A percentile compares a stretch with the other conserved stretches of the same genome.
phyloP scores from a whole-genome alignment of 257 asterid genomes.

The Euphrasia confusa region DNA sequence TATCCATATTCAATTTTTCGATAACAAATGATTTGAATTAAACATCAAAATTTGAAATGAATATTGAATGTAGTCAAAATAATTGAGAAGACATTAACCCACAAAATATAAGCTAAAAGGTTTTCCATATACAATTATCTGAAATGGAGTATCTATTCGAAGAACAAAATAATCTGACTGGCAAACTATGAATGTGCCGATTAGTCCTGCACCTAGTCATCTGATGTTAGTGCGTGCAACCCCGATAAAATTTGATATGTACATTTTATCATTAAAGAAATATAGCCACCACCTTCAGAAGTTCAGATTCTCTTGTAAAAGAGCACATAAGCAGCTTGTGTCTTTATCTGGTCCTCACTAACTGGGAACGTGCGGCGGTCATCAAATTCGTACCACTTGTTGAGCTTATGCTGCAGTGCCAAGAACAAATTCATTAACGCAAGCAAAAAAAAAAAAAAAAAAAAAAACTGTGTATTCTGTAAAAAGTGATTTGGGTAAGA shows the following conservation, averaged over 20 bases:
- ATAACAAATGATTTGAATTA: too few relatives aligned
- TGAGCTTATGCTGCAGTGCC: slow-evolving; percentile 43
- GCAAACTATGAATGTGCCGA: not conserved
- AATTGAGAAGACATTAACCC: too few relatives aligned
- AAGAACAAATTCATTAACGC: slow-evolving; percentile 14
- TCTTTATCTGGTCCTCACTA: slow-evolving; percentile 44
- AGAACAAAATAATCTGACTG: not conserved
- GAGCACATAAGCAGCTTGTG: slow-evolving; percentile 65
- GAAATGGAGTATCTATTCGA: not conserved
- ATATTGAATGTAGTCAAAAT: too few relatives aligned
- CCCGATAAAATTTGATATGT: not conserved
- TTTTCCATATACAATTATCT: not conserved
- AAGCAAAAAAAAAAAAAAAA: not conserved
- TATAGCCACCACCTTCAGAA: not conserved
- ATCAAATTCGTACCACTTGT: slow-evolving; percentile 61
- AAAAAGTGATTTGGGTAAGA: not conserved
- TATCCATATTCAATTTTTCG: too few relatives aligned
- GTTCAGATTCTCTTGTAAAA: slow-evolving; percentile 57
- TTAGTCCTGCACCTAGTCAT: not conserved
- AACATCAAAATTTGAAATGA: too few relatives aligned
- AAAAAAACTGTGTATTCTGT: not conserved
- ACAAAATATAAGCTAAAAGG: too few relatives aligned
- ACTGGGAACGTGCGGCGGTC: slow-evolving; percentile 43
- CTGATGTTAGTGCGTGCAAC: not conserved
- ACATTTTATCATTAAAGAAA: too few relatives aligned